Percentiles rank a stretch among this genome's conserved stretches.
phyloP scores from a whole-genome alignment of 257 asterid species.

The Plantago major region DNA sequence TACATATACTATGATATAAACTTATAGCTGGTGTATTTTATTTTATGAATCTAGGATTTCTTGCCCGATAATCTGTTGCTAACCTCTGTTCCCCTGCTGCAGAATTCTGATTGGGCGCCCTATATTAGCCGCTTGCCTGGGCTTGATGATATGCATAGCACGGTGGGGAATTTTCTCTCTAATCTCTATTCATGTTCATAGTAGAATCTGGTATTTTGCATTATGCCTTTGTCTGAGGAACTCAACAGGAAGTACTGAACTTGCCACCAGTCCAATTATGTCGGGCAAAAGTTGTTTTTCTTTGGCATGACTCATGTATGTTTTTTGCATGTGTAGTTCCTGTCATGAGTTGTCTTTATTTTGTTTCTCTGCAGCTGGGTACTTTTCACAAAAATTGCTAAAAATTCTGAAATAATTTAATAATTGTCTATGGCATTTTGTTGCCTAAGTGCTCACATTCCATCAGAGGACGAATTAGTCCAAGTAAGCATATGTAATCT shows the following conservation, averaged over 20 bases:
- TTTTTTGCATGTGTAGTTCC: not conserved
- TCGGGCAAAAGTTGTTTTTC: no score
- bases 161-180: conserved; percentile 28
- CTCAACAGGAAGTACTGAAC: not conserved
- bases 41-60: not conserved
- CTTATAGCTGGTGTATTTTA: not conserved
- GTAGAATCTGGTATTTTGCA: not conserved
- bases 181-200: not conserved
- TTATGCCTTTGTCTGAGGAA: not conserved
- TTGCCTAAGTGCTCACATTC: not conserved
- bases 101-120: conserved; percentile 71
- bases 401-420: not conserved
- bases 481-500: not conserved
- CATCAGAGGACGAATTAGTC: not conserved
- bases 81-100: conserved; percentile 2
- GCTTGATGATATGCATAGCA: conserved; percentile 56
- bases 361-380: not conserved
- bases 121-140: conserved; percentile 57
- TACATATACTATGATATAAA: no score
- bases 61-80: not conserved
- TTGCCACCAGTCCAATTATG: not conserved
- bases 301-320: not conserved
- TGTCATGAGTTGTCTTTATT: not conserved
- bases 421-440: not conserved
- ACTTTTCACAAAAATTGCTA: not conserved